A percentile compares a stretch with the other conserved stretches of the same genome.
Evolutionary conservation across 2,329 filamentous ascomycete species (phyloP).

Genomic region (Stagonosporopsis cucurbitacearum): DNA sequence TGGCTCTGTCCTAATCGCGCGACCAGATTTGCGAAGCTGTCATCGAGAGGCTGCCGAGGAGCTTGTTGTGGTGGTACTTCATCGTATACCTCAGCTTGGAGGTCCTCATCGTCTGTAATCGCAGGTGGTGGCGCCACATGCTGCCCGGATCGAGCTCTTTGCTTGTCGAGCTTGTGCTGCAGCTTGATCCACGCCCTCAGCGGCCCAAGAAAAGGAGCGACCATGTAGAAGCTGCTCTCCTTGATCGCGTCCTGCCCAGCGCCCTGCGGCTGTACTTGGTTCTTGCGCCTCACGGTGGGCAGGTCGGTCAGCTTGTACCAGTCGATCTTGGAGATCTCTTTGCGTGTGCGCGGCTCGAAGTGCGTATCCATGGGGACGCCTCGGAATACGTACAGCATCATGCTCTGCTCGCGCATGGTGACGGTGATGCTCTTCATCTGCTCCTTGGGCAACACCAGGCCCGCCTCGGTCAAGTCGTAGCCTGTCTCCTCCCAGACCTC

Average conservation of each 20-base stretch:
- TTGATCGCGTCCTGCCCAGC: conserved; percentile 63
- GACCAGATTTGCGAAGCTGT: conserved; percentile 42
- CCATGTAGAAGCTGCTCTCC: conserved; percentile 96
- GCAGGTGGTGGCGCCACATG: conserved; percentile 27
- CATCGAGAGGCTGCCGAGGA: conserved; percentile 21
- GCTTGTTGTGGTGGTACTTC: conserved; percentile 32
- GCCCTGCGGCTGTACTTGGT: conserved; percentile 65
- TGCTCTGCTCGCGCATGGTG: conserved; percentile 89
- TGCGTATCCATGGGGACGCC: conserved; percentile 84
- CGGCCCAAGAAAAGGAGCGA: conserved; percentile 85
- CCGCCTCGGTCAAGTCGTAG: conserved; percentile 77
- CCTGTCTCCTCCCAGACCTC: conserved; percentile 98
- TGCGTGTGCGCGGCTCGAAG: conserved; percentile 89
- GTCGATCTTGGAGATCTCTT: conserved; percentile 96
- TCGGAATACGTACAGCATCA: conserved; percentile 90
- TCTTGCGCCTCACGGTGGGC: conserved; percentile 76
- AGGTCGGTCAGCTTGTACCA: conserved; percentile 94
- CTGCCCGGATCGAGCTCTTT: conserved; percentile 45
- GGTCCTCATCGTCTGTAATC: conserved; percentile 42
- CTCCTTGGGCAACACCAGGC: conserved; percentile 72
- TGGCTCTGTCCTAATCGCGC: conserved; percentile 39
- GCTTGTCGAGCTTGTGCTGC: conserved; percentile 75
- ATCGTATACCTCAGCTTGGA: conserved; percentile 37
- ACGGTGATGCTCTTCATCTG: conserved; percentile 85
- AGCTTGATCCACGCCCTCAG: conserved; percentile 90